Evolutionary conservation across 2,329 filamentous ascomycete genomes (phyloP).

Genomic region (Colletotrichum paranaense): DNA sequence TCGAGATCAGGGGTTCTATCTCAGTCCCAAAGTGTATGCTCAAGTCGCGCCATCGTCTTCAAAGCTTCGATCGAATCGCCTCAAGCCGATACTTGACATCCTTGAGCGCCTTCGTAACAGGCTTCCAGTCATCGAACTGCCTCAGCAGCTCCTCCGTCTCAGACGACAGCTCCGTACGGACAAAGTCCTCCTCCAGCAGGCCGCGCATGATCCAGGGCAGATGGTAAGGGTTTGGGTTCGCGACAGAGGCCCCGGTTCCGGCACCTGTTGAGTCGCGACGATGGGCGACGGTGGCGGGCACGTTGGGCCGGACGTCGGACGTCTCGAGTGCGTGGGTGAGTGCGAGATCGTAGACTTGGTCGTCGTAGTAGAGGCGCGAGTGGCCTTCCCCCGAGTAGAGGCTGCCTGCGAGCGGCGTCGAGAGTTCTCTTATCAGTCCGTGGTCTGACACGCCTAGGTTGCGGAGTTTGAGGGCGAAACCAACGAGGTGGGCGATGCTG

Average conservation of each 20-base stretch:
- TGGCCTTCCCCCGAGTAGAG: conserved; percentile 94
- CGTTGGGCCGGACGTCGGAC: conserved; percentile 57
- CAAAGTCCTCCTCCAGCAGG: conserved; percentile 89
- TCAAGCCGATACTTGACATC: conserved; percentile 96
- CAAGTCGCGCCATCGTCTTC: conserved; percentile 23
- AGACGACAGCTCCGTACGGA: conserved; percentile 80
- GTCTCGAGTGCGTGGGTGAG: conserved; percentile 81
- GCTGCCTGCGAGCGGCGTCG: conserved; percentile 87
- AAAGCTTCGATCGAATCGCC: conserved; percentile 87
- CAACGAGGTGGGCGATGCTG: conserved; percentile 87
- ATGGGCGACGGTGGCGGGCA: conserved; percentile 39
- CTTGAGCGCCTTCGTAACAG: conserved; percentile 88
- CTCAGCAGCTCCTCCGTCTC: conserved; percentile 85
- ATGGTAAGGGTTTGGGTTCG: conserved; percentile 83
- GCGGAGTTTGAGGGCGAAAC: conserved; percentile 91
- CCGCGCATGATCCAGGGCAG: conserved; percentile 97
- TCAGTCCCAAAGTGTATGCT: too few species aligned
- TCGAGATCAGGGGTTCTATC: not conserved
- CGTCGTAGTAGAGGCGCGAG: conserved; percentile 91
- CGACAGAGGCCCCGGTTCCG: conserved; percentile 44
- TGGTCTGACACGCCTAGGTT: conserved; percentile 95
- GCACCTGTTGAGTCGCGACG: not conserved
- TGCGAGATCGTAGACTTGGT: conserved; percentile 84
- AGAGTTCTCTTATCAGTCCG: conserved; percentile 90
- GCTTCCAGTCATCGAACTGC: conserved; percentile 95